A percentile compares a stretch with the other conserved stretches of the same genome.
These are phyloP conservation scores for Penicillium roqueforti DNA, from an alignment of 495 filamentous ascomycete species.

Conservation along the genomic window DNA sequence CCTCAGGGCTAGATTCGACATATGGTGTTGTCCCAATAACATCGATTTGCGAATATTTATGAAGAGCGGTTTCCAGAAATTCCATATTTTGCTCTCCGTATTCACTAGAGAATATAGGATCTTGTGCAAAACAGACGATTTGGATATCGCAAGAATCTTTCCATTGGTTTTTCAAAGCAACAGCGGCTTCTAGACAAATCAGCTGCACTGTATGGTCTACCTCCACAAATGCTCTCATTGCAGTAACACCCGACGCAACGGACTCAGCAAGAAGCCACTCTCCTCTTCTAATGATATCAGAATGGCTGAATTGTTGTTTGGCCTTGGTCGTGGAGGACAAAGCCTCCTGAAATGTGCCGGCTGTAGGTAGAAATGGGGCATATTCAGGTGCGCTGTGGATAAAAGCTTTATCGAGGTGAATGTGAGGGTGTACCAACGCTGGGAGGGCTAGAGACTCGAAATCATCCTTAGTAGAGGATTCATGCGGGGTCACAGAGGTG, in stretches of 20 bases:
- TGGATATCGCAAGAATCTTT: conserved; percentile 55
- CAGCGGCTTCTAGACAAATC: conserved; percentile 55
- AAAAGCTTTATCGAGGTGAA: conserved; percentile 74
- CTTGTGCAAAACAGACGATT: conserved; percentile 71
- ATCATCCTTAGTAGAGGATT: conserved; percentile 4
- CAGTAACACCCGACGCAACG: conserved; percentile 61
- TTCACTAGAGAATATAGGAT: conserved; percentile 58
- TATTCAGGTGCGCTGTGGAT: conserved; percentile 57
- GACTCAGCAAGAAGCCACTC: conserved; percentile 65
- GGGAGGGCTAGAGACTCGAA: conserved; percentile 37
- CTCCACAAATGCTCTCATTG: conserved; percentile 71
- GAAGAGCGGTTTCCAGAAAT: conserved; percentile 48
- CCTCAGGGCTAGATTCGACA: conserved; percentile 52
- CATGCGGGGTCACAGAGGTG: conserved; percentile 32
- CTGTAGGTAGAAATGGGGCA: conserved; percentile 52
- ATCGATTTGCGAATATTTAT: conserved; percentile 40
- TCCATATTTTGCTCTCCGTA: conserved; percentile 42
- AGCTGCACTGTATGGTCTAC: conserved; percentile 59
- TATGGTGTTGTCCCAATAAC: conserved; percentile 69
- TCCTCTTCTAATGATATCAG: conserved; percentile 60
- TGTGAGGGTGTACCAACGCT: conserved; percentile 67
- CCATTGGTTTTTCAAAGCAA: conserved; percentile 56
- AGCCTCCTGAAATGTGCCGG: conserved; percentile 64
- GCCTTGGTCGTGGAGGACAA: conserved; percentile 57
- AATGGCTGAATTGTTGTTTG: conserved; percentile 55